These are phyloP conservation scores for Fomes fomentarius DNA, from an alignment of 1,284 basidiomycete species.

Conservation along the genomic window DNA sequence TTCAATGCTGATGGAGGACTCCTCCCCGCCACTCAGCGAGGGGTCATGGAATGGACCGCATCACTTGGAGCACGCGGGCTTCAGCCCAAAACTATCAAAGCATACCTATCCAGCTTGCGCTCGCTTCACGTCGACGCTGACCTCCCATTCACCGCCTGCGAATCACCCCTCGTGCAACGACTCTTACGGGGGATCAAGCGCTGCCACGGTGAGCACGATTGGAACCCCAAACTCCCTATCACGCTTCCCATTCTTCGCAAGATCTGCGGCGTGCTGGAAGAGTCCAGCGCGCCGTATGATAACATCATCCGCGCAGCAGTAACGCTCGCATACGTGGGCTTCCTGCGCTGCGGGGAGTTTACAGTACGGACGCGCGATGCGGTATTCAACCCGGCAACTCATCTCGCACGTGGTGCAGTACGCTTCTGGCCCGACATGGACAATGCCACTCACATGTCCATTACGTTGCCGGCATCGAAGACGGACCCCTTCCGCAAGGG, in stretches of 20 bases:
- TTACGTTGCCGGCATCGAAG: constrained; percentile 40
- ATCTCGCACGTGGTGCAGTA: too few relatives aligned
- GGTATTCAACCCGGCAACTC: too few relatives aligned
- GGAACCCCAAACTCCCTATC: constrained; percentile 30
- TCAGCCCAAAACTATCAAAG: constrained; percentile 37
- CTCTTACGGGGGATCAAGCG: constrained; percentile 35
- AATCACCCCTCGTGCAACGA: constrained; percentile 27
- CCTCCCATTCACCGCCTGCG: constrained; percentile 27
- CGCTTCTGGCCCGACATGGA: background rate
- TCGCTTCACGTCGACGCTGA: constrained; percentile 32
- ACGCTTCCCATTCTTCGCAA: constrained; percentile 24
- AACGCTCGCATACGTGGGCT: constrained; percentile 34
- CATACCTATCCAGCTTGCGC: constrained; percentile 28
- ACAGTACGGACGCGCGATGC: constrained; percentile 14
- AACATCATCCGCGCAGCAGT: constrained; percentile 26
- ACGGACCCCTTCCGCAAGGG: constrained; percentile 43
- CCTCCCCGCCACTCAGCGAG: constrained; percentile 33
- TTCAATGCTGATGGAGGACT: constrained; percentile 12
- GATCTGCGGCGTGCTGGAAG: background rate
- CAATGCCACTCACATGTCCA: constrained; percentile 28
- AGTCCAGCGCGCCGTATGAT: constrained; percentile 10
- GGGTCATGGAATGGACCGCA: constrained; percentile 35
- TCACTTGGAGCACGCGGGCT: background rate
- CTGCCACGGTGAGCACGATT: constrained; percentile 28
- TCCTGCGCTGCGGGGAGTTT: constrained; percentile 37